Conservation (phyloP, 164 flowering plant species). For the Berberis vulgaris region DNA sequence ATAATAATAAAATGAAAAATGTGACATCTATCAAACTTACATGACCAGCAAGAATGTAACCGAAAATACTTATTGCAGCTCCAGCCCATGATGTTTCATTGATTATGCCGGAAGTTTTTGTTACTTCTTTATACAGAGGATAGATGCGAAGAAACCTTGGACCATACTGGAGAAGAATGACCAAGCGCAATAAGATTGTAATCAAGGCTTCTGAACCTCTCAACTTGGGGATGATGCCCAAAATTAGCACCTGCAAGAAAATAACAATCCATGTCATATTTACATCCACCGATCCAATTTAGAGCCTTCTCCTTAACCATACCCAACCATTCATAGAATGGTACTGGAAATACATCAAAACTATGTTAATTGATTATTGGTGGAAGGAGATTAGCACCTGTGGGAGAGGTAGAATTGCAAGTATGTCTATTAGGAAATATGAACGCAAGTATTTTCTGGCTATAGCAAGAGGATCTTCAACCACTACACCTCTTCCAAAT, state of each 20-base stretch:
- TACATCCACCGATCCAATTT: no score
- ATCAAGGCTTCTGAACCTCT: constrained; percentile 47
- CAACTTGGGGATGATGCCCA: constrained; percentile 49
- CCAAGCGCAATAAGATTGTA: constrained; percentile 66
- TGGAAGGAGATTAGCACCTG: constrained; percentile 40
- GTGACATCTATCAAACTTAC: constrained; percentile 35
- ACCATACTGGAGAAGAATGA: constrained; percentile 66
- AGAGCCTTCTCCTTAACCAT: no score
- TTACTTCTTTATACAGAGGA: constrained; percentile 77
- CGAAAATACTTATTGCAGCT: constrained; percentile 85
- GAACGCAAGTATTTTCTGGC: constrained; percentile 66
- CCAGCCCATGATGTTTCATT: constrained; percentile 98
- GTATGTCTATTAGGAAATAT: constrained; percentile 73
- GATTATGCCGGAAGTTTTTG: constrained; percentile 74
- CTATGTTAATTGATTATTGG: neutral
- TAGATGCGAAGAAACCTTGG: constrained; percentile 65
- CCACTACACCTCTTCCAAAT: constrained; percentile 88
- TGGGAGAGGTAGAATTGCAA: constrained; percentile 94
- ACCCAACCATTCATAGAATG: no score
- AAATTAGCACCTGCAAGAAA: constrained; percentile 49
- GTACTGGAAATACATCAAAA: neutral
- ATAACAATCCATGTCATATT: no score
- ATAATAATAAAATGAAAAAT: neutral
- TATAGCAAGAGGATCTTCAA: constrained; percentile 59
- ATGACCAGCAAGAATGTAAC: constrained; percentile 97